Evolutionary conservation across 345 rosid genomes (phyloP), one percentile per base, ranked within the genome.

Genomic region (Salix exigua): DNA sequence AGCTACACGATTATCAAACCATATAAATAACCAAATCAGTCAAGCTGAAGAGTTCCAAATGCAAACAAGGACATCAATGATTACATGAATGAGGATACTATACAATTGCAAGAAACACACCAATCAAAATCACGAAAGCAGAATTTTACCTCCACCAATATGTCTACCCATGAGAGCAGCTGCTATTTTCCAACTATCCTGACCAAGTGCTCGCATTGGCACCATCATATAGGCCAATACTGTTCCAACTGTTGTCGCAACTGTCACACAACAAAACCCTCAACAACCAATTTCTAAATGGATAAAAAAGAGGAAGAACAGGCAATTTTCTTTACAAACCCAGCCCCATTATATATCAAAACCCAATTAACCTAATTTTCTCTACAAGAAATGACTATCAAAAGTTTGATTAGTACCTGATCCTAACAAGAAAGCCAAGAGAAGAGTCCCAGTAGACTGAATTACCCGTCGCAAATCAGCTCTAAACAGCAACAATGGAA

Each of bases 111-210:
- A 40, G 44, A 40, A 40, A 40, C 14, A 40, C 10, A 12, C 14
- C 50, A 46, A 46, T 16, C 50, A 13, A 8, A 31, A 60, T 18
- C 60, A 44, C 33, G 0, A 18, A 46, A 16, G 30, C 66, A 62
- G 23, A 26, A 26, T 28, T 28, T 26, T 82, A 89, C 92, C 91
- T 88, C 96, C 96, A 62, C 96, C 94, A 28, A 94, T 94, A 74
- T 94, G 91, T 72, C 97, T 89, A 46, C 97, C 94, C 98, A 91
- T 92, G 53, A 94, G 95, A 53, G 98, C 97, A 79, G 97, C 94
- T 25, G 97, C 98, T 68, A 94, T 88, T 83, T 92, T 94, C 97
- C 98, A 94, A 77, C 89, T 86, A 81, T 91, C 95, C 37, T 82
- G 58, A 51, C 98, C 98, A 81, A 91, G 97, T 21, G 97, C 82